Evolutionary conservation across 208 protist species (phyloP).

Genomic region (Crithidia expoeki): DNA sequence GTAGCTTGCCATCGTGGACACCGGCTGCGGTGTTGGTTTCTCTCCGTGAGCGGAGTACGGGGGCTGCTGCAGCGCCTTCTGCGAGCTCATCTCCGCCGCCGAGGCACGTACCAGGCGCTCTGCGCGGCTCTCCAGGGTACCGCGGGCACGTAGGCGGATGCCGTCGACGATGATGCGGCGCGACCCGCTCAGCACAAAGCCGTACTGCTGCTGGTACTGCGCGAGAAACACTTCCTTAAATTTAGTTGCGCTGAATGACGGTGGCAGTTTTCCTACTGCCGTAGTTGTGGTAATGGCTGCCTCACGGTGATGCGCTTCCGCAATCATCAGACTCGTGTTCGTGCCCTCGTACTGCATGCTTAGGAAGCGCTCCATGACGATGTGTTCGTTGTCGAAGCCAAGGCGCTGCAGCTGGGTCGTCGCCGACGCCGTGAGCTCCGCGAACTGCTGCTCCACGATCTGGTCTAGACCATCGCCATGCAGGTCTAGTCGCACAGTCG

Average conservation of each 20-base stretch:
- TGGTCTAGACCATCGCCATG: conserved; percentile 24
- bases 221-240: conserved; percentile 70
- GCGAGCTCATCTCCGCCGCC: conserved; percentile 16
- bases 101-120: conserved; percentile 22
- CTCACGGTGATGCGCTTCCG: conserved; percentile 25
- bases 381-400: conserved; percentile 53
- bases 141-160: conserved; percentile 83
- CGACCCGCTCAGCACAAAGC: conserved; percentile 80
- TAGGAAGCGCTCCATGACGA: conserved; percentile 66
- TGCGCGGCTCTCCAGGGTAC: conserved; percentile 32
- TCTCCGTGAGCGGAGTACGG: conserved; percentile 40
- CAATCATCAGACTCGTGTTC: conserved; percentile 92
- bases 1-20: conserved; percentile 39
- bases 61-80: conserved; percentile 22
- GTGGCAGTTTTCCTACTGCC: neutral
- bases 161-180: conserved; percentile 92
- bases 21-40: conserved; percentile 31
- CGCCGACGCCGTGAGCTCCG: conserved; percentile 25
- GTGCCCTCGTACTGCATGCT: conserved; percentile 94
- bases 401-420: conserved; percentile 39
- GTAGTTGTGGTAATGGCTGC: neutral
- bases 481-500: conserved; percentile 52
- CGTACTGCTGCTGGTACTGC: conserved; percentile 91
- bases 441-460: conserved; percentile 42
- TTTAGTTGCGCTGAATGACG: conserved; percentile 17